phyloP scores from a whole-genome alignment of 2,329 filamentous ascomycete genomes.

The Didymella glomerata region DNA sequence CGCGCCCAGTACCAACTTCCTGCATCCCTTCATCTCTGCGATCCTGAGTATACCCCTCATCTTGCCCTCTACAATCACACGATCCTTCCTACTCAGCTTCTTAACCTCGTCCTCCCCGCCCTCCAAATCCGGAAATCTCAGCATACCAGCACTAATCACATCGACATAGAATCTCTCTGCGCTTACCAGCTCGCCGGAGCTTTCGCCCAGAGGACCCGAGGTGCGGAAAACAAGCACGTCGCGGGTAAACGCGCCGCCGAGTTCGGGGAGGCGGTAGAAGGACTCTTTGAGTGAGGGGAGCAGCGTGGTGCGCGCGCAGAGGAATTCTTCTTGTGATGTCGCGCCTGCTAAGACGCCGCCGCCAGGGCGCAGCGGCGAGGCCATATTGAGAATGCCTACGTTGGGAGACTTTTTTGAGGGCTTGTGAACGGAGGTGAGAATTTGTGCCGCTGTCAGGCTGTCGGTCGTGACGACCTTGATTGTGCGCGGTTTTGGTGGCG shows the following conservation, averaged over 20 bases:
- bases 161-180: conserved; percentile 67
- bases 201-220: conserved; percentile 35
- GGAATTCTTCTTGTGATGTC: conserved; percentile 67
- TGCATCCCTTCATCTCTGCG: conserved; percentile 53
- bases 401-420: conserved; percentile 43
- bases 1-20: conserved; percentile 66
- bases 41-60: conserved; percentile 68
- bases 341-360: conserved; percentile 69
- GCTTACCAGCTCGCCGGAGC: conserved; percentile 53
- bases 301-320: conserved; percentile 69
- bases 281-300: conserved; percentile 65
- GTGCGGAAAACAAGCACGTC: conserved; percentile 68
- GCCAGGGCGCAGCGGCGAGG: conserved; percentile 67
- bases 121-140: conserved; percentile 64
- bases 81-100: conserved; percentile 54
- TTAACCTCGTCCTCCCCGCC: conserved; percentile 52
- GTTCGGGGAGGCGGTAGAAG: conserved; percentile 68
- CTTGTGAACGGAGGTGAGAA: conserved; percentile 37
- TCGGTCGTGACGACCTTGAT: conserved; percentile 61
- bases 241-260: conserved; percentile 64
- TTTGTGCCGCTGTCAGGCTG: conserved; percentile 62
- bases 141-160: conserved; percentile 66
- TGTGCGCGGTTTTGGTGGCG: conserved; percentile 34
- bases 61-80: conserved; percentile 62
- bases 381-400: conserved; percentile 69